Evolutionary conservation across 2,329 filamentous ascomycete genomes (phyloP).

Genomic region (Calonectria pseudoturangicola): DNA sequence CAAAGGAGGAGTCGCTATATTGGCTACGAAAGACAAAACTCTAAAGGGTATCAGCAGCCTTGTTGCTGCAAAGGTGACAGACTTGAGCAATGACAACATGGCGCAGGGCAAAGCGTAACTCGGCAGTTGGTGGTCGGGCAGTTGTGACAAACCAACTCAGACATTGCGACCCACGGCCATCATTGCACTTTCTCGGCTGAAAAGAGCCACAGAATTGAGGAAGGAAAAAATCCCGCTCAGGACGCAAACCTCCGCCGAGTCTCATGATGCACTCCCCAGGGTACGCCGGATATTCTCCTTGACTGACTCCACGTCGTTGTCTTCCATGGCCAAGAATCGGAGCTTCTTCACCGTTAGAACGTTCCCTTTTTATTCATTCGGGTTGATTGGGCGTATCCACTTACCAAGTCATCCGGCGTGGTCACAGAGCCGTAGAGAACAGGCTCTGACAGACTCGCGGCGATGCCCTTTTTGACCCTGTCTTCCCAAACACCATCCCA

Average conservation of each 20-base stretch:
- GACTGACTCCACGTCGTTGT: conserved; percentile 73
- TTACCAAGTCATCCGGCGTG: conserved; percentile 82
- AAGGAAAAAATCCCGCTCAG: not conserved
- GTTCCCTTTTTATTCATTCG: no score
- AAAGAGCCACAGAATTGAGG: not conserved
- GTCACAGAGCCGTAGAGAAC: conserved; percentile 83
- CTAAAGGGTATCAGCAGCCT: conserved; percentile 47
- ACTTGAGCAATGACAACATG: conserved; percentile 22
- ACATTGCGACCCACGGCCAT: conserved; percentile 1
- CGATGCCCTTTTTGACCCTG: conserved; percentile 86
- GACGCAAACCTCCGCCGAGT: not conserved
- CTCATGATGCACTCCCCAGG: conserved; percentile 59
- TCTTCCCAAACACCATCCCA: conserved; percentile 99
- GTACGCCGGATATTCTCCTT: conserved; percentile 76
- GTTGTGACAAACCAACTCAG: conserved; percentile 19
- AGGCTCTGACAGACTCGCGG: conserved; percentile 84
- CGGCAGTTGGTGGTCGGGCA: conserved; percentile 15
- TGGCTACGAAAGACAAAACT: conserved; percentile 29
- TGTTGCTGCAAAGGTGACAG: conserved; percentile 39
- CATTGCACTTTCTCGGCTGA: conserved; percentile 6
- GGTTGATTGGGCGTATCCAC: conserved; percentile 53
- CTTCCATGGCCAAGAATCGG: conserved; percentile 79
- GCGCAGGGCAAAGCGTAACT: conserved; percentile 7
- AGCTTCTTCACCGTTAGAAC: conserved; percentile 67
- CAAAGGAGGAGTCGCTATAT: conserved; percentile 6